phyloP scores from a whole-genome alignment of 1,139 yeast genomes.

The Pneumocystis oryctolagi region DNA sequence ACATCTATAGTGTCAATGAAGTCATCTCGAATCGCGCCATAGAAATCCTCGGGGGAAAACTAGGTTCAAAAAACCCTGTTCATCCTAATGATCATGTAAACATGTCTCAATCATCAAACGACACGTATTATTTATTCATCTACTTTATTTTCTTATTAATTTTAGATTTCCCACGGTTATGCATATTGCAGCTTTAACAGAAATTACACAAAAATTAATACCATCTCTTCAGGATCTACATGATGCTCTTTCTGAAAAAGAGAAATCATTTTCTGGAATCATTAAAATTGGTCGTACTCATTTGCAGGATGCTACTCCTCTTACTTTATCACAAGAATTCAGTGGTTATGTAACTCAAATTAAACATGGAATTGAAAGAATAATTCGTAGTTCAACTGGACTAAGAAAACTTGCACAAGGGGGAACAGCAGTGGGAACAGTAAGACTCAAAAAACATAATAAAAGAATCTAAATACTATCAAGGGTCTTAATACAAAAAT shows the following conservation, averaged over 20 bases:
- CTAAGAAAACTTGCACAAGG: constrained; percentile 86
- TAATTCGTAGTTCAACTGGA: constrained; percentile 60
- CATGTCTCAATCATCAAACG: constrained; percentile 96
- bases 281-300: constrained; percentile 98
- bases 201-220: constrained; percentile 55
- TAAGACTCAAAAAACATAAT: not conserved
- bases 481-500: constrained; percentile 74
- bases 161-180: constrained; percentile 68
- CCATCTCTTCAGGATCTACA: constrained; percentile 70
- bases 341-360: constrained; percentile 91
- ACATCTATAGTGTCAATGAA: constrained; percentile 42
- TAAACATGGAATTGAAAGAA: constrained; percentile 75
- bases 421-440: constrained; percentile 97
- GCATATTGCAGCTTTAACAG: constrained; percentile 97
- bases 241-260: constrained; percentile 58
- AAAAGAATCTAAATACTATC: not conserved
- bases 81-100: constrained; percentile 98
- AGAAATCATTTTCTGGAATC: constrained; percentile 70
- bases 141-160: constrained; percentile 19
- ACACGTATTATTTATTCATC: constrained; percentile 36
- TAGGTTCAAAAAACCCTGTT: constrained; percentile 84
- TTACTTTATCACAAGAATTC: constrained; percentile 95
- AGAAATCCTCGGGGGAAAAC: constrained; percentile 78
- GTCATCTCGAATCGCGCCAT: constrained; percentile 96
- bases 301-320: constrained; percentile 95